Evolutionary conservation across 345 rosid species (phyloP), one percentile per base, ranked within the genome.

Genomic region (Euphorbia lathyris): DNA sequence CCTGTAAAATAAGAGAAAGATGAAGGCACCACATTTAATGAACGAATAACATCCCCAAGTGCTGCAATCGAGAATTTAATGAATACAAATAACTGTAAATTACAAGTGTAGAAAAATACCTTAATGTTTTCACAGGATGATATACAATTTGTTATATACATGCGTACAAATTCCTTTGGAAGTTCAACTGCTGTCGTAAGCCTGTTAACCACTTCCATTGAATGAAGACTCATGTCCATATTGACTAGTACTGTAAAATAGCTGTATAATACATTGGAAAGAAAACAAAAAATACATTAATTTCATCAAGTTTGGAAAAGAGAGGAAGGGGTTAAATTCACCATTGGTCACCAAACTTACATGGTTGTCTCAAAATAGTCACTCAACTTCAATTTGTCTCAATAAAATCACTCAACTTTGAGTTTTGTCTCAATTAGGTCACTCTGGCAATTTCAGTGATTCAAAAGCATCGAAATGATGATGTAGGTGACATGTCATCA

Each of bases 151-250:
- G 97, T 92, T 85, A 92, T 92, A 83, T 95, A 95, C 83, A 83
- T 74, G 74, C 92, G 89, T 16, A 95, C 84, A 72, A 92, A 95
- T 70, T 92, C 98, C 76, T 90, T 92, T 34, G 98, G 98, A 77
- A 95, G 88, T 71, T 88, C 91, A 73, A 95, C 99, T 27, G 91
- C 88, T 66, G 96, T 90, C 38, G 99, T 92, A 58, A 95, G 99
- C 82, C 97, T 78, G 89, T 95, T 95, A 77, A 95, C 98, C 71
- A 95, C 99, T 84, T 95, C 99, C 99, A 92, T 90, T 12, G 98
- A 95, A 78, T 88, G 97, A 50, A 92, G 87, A 79, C 99, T 95
- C 97, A 90, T 92, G 34, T 95, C 99, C 99, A 95, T 95, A 78
- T 77, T 82, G 78, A 87, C 98, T 63, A 95, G 97, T 70, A 87